phyloP scores from a whole-genome alignment of 2,329 filamentous ascomycete genomes.

The Nigrospora osmanthi region DNA sequence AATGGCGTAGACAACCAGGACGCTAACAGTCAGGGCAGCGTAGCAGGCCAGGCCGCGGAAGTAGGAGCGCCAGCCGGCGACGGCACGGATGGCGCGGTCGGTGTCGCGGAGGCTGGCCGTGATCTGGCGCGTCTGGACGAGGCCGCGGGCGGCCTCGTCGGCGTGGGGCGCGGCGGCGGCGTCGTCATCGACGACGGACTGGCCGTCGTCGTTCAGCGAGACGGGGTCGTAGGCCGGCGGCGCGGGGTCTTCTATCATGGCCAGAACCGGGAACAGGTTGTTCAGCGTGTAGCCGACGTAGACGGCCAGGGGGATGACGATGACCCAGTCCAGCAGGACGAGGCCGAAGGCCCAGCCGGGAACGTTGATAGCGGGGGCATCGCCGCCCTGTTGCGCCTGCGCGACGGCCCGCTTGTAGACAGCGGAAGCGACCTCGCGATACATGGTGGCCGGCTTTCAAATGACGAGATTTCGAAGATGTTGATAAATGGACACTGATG shows the following conservation, averaged over 20 bases:
- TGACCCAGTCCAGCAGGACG: conserved; percentile 28
- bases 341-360: conserved; percentile 32
- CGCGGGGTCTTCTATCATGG: conserved; percentile 51
- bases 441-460: conserved; percentile 14
- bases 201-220: conserved; percentile 29
- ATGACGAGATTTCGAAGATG: not conserved
- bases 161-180: conserved; percentile 23
- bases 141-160: conserved; percentile 25
- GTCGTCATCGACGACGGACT: conserved; percentile 25
- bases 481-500: too few species aligned
- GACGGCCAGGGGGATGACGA: conserved; percentile 36
- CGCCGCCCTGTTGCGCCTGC: conserved; percentile 2
- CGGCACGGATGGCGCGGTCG: conserved; percentile 47
- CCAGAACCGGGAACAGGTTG: conserved; percentile 43
- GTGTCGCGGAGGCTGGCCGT: conserved; percentile 44
- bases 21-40: conserved; percentile 28
- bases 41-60: conserved; percentile 60
- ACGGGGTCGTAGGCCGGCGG: conserved; percentile 48
- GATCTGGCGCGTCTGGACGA: conserved; percentile 28
- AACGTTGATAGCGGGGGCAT: conserved; percentile 19
- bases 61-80: conserved; percentile 56
- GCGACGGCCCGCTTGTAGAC: conserved; percentile 27
- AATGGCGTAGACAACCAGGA: conserved; percentile 30
- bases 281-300: conserved; percentile 42
- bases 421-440: conserved; percentile 22